Evolutionary conservation across 495 filamentous ascomycete genomes (phyloP), one percentile per base, ranked within the genome.

Genomic region (Penicillium angulare): DNA sequence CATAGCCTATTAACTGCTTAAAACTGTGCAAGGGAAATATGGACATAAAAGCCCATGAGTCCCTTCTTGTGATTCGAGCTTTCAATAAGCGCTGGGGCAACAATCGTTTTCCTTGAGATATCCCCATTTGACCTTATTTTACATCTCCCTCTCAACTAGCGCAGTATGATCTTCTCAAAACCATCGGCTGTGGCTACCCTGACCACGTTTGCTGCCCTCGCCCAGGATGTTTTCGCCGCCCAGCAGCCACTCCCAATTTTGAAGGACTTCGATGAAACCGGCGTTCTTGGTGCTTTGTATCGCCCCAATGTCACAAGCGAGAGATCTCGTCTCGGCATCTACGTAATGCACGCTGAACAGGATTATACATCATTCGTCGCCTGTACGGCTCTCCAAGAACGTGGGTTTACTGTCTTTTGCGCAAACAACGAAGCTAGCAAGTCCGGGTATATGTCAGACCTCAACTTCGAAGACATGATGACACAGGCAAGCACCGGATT

Each of bases 381-480:
- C 18, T 56, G 53, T 36, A 41, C 24, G 4, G 49, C 42, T 23
- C 48, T 57, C 17, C 49, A 27, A 4, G 38, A 44, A n/a, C 54
- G 49, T 15, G 54, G 54, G n/a, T 57, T 36, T 44, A 57, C 54
- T 8, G 29, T 22, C 5, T 47, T 57, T 29, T 57, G 54, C 34
- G 43, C 43, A 16, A 52, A 57, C 29, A 52, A 52, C 31, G 43
- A 42, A 32, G 48, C 43, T 13, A 57, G 54, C 44, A 57, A 57
- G 22, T 35, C 6, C 29, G 48, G 48, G 7, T 29, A 43, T 4
- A 48, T 52, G 48, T 43, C 48, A 20, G 54, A 57, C 36, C 36
- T 57, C 35, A 36, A 43, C 27, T 57, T 57, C 13, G 43, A 57
- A 26, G 49, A 47, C 29, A 48, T 52, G 48, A 48, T 57, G 43